Evolutionary conservation across 768 basidiomycete genomes (phyloP).

Genomic region (Collybiopsis luxurians): DNA sequence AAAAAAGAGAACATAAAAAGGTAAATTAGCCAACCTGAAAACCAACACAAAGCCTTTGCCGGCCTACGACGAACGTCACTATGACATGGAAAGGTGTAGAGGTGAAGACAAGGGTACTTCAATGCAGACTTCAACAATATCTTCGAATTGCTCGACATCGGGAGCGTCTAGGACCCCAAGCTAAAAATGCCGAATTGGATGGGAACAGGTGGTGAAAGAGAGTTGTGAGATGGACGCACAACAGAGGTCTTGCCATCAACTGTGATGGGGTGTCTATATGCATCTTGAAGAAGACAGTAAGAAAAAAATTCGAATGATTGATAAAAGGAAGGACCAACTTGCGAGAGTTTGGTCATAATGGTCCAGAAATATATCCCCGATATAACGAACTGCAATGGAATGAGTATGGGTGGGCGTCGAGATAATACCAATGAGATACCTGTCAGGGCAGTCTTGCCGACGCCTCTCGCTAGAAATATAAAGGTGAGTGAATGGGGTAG

Average conservation of each 20-base stretch:
- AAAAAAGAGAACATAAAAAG: too few species aligned
- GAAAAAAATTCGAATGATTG: slow-evolving; percentile 6
- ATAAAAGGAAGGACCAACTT: slow-evolving; percentile 46
- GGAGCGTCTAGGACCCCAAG: slow-evolving; percentile 82
- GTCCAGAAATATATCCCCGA: slow-evolving; percentile 69
- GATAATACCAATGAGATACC: slow-evolving; percentile 24
- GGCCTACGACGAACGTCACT: slow-evolving; percentile 34
- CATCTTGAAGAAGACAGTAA: slow-evolving; percentile 43
- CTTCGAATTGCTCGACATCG: slow-evolving; percentile 82
- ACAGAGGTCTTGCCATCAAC: slow-evolving; percentile 63
- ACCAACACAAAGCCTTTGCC: slow-evolving; percentile 81
- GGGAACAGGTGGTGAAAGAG: slow-evolving; percentile 1
- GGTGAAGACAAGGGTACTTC: slow-evolving; percentile 47
- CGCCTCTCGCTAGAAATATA: slow-evolving; percentile 69
- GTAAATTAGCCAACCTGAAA: slow-evolving; percentile 52
- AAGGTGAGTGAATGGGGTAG: slow-evolving; percentile 11
- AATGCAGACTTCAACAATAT: slow-evolving; percentile 78
- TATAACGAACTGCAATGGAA: slow-evolving; percentile 65
- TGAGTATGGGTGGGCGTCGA: slow-evolving; percentile 29
- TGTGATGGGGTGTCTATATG: slow-evolving; percentile 62
- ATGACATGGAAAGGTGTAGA: background rate
- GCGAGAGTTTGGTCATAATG: slow-evolving; percentile 85
- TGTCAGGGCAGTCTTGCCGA: slow-evolving; percentile 85
- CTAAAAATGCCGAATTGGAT: slow-evolving; percentile 31
- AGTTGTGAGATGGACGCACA: slow-evolving; percentile 42